Percentiles rank a stretch among this genome's conserved stretches.
Conservation (phyloP, 2,329 filamentous ascomycete species). For the Septoria petroselini region DNA sequence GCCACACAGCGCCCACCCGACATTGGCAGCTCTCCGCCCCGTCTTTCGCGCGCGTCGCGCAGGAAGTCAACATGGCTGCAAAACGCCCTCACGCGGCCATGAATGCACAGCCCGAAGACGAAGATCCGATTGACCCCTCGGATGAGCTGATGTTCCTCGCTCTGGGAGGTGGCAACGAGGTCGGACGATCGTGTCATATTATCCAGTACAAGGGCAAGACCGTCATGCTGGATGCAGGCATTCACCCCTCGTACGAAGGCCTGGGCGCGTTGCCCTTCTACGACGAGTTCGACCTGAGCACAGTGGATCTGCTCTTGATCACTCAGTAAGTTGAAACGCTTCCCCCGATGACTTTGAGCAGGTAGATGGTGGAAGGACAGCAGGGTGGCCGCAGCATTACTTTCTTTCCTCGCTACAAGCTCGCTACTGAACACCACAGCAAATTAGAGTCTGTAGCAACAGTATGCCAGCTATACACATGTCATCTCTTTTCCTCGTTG, state of each 20-base stretch:
- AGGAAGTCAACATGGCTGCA: conserved; percentile 66
- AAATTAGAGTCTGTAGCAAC: conserved; percentile 35
- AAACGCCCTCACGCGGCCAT: conserved; percentile 70
- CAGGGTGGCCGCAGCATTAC: background rate
- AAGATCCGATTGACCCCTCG: conserved; percentile 86
- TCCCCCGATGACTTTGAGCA: background rate
- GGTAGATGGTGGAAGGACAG: background rate
- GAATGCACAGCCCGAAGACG: conserved; percentile 62
- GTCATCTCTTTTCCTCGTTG: conserved; percentile 13
- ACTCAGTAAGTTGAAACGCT: conserved; percentile 78
- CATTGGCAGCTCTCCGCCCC: background rate
- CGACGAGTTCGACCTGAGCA: conserved; percentile 96
- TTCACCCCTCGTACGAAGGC: conserved; percentile 94
- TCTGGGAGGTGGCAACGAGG: conserved; percentile 92
- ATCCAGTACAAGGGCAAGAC: conserved; percentile 99
- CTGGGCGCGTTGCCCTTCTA: conserved; percentile 93
- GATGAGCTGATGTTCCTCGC: conserved; percentile 95
- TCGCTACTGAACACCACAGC: conserved; percentile 9
- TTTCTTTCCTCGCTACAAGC: conserved; percentile 2
- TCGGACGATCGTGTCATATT: conserved; percentile 94
- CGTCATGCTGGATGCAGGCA: conserved; percentile 97
- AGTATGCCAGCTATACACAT: conserved; percentile 34
- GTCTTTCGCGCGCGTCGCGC: conserved; percentile 16
- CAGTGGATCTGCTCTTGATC: conserved; percentile 92
- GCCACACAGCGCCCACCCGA: background rate